These are phyloP conservation scores for Phytopythium ostracodes DNA, from an alignment of 352 stramenopile species.

Conservation along the genomic window DNA sequence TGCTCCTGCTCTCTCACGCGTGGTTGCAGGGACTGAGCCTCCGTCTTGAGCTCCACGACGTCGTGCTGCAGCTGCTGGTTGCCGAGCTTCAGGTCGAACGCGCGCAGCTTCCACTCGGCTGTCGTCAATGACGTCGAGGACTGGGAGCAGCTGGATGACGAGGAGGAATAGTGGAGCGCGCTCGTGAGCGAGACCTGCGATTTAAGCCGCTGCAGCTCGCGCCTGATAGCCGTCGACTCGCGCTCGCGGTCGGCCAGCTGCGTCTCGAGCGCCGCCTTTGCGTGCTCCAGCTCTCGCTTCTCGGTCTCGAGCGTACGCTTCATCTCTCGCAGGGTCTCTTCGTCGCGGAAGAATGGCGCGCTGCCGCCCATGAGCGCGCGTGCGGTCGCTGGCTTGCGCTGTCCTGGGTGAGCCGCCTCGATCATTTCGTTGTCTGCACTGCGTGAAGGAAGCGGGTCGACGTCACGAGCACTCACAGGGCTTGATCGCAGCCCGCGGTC, in stretches of 20 bases:
- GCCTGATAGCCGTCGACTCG: conserved; percentile 27
- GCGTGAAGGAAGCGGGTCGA: background rate
- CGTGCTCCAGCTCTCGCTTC: conserved; percentile 29
- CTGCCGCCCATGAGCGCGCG: conserved; percentile 17
- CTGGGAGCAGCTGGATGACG: conserved; percentile 1
- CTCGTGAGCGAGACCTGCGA: conserved; percentile 40
- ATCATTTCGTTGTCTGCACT: background rate
- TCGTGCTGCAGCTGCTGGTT: conserved; percentile 35
- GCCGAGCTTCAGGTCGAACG: conserved; percentile 37
- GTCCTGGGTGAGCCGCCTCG: background rate
- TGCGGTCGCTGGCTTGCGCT: background rate
- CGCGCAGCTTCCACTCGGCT: conserved; percentile 39
- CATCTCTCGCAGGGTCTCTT: conserved; percentile 44
- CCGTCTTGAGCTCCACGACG: conserved; percentile 25
- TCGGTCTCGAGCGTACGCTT: conserved; percentile 29
- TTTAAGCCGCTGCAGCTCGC: conserved; percentile 51
- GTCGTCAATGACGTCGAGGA: conserved; percentile 17
- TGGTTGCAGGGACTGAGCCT: conserved; percentile 20
- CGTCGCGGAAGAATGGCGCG: conserved; percentile 47
- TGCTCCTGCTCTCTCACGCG: conserved; percentile 16
- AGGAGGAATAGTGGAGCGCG: conserved; percentile 15
- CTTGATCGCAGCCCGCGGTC: background rate
- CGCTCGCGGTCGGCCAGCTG: conserved; percentile 36
- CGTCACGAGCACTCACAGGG: background rate
- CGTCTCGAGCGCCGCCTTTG: conserved; percentile 24